These are phyloP conservation scores for Bjerkandera adusta DNA, from an alignment of 1,284 basidiomycete species.

Conservation along the genomic window DNA sequence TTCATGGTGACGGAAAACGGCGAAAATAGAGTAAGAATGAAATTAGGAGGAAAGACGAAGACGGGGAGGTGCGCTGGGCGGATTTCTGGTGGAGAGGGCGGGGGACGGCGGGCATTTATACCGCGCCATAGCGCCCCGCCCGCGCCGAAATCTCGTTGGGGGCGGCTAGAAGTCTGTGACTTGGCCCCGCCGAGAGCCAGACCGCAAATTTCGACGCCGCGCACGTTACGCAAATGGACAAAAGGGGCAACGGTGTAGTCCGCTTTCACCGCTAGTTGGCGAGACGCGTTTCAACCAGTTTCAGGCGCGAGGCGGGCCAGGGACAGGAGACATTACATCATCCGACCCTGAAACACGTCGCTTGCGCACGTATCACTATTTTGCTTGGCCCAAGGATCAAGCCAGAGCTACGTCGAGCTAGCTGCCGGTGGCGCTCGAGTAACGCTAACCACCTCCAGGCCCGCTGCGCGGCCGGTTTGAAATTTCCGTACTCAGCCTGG, in stretches of 20 bases:
- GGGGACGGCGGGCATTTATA: too few relatives aligned
- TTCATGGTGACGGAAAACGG: conserved; percentile 5
- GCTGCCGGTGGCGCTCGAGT: conserved; percentile 10
- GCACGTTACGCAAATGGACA: too few relatives aligned
- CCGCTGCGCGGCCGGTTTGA: not conserved
- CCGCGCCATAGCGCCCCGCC: too few relatives aligned
- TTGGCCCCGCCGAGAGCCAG: too few relatives aligned
- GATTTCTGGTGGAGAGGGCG: too few relatives aligned
- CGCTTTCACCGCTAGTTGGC: conserved; percentile 3
- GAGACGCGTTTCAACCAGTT: conserved; percentile 7
- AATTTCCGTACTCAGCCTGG: too few relatives aligned
- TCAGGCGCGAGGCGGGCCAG: not conserved
- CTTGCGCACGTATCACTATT: conserved; percentile 10
- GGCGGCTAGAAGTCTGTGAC: too few relatives aligned
- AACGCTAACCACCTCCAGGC: not conserved
- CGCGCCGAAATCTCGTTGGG: too few relatives aligned
- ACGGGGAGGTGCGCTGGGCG: too few relatives aligned
- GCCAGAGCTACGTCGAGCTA: conserved; percentile 3
- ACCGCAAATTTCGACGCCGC: too few relatives aligned
- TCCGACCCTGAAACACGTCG: conserved; percentile 12
- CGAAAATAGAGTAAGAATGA: conserved; percentile 1
- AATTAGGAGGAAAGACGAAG: not conserved
- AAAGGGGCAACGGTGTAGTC: too few relatives aligned
- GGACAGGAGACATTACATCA: conserved; percentile 11
- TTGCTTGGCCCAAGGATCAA: conserved; percentile 6